These are phyloP conservation scores for Suillus brevipes DNA, from an alignment of 768 basidiomycete genomes.

Conservation along the genomic window DNA sequence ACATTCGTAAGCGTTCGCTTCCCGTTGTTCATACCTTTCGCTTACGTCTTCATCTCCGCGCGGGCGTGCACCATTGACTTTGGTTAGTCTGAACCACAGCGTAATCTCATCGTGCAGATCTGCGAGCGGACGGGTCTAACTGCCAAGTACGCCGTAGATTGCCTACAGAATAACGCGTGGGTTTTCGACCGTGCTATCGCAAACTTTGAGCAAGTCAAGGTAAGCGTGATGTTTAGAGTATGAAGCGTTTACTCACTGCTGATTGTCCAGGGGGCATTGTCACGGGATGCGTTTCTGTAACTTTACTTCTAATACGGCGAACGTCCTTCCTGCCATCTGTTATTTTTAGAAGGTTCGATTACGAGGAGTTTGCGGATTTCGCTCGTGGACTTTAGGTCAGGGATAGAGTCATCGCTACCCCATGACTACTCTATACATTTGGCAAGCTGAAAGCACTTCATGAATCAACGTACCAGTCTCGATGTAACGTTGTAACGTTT, in stretches of 20 bases:
- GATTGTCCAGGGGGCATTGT: constrained; percentile 43
- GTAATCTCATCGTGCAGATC: constrained; percentile 67
- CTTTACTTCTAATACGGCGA: constrained; percentile 15
- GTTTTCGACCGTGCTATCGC: constrained; percentile 73
- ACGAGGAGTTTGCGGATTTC: background rate
- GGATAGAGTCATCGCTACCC: background rate
- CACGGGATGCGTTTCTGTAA: constrained; percentile 57
- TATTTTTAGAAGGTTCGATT: constrained; percentile 15
- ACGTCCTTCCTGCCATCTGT: background rate
- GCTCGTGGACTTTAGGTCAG: constrained; percentile 3
- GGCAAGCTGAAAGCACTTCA: constrained; percentile 14
- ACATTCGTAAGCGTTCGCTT: constrained; percentile 51
- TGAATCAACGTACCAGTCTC: constrained; percentile 13
- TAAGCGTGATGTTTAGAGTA: constrained; percentile 34
- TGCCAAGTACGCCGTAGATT: constrained; percentile 77
- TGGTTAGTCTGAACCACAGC: constrained; percentile 66
- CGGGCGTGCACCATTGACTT: constrained; percentile 10
- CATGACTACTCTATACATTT: constrained; percentile 15
- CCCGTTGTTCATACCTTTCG: constrained; percentile 12
- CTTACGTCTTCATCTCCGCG: constrained; percentile 18
- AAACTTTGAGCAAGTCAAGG: constrained; percentile 90
- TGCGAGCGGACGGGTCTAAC: constrained; percentile 78
- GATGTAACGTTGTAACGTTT: constrained; percentile 21
- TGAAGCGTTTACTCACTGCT: constrained; percentile 24
- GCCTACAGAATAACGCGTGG: constrained; percentile 84